Percentiles rank a stretch among this genome's conserved stretches.
phyloP scores from a whole-genome alignment of 2,329 filamentous ascomycete species.

The Ascochyta koolunga region DNA sequence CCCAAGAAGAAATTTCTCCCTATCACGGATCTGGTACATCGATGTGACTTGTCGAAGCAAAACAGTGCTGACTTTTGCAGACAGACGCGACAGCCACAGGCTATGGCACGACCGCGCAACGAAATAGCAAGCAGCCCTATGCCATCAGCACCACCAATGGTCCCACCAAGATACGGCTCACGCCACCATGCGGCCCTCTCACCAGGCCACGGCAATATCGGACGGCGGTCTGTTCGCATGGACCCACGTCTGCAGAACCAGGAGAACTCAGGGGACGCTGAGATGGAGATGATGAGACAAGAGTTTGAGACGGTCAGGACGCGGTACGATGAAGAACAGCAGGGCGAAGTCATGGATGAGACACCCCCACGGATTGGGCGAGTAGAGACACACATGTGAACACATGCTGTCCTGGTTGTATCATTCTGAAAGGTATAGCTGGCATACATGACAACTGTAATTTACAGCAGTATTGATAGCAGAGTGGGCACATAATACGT shows the following conservation, averaged over 20 bases:
- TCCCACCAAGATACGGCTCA: constrained; percentile 11
- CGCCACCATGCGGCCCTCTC: constrained; percentile 11
- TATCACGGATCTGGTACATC: not conserved
- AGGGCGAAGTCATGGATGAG: constrained; percentile 41
- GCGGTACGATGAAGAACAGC: constrained; percentile 31
- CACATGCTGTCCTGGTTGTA: not conserved
- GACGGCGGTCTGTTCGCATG: constrained; percentile 14
- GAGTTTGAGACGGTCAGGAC: constrained; percentile 28
- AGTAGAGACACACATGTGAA: constrained; percentile 35
- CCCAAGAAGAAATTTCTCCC: not conserved
- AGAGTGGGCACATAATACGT: no score
- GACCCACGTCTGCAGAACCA: constrained; percentile 36
- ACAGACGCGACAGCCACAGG: constrained; percentile 3
- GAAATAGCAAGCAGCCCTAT: constrained; percentile 16
- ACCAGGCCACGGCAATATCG: constrained; percentile 1
- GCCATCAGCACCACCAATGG: constrained; percentile 9
- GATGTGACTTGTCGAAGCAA: no score
- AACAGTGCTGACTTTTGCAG: not conserved
- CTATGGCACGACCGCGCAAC: not conserved
- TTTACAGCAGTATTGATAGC: not conserved
- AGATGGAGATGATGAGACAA: constrained; percentile 34
- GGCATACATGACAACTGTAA: not conserved
- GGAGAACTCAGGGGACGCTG: constrained; percentile 42
- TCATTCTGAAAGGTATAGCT: not conserved
- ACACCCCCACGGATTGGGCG: constrained; percentile 45